Conservation (phyloP, 2,329 filamentous ascomycete genomes). For the Rhinocladiella mackenziei region DNA sequence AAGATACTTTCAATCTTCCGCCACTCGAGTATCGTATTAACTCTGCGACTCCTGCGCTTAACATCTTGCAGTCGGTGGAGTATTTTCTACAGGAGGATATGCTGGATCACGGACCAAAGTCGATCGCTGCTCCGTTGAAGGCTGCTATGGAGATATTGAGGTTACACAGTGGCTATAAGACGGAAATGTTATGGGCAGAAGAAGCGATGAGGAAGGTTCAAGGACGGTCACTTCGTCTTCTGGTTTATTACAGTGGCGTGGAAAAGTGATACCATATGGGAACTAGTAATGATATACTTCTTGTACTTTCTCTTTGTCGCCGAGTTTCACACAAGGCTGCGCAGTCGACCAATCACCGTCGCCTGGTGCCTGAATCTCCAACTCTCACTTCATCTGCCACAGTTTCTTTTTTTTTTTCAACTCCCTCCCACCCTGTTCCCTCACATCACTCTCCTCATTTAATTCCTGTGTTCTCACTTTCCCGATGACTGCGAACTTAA, state of each 20-base stretch:
- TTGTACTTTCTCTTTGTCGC: too few species aligned
- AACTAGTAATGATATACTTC: too few species aligned
- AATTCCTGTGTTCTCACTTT: too few species aligned
- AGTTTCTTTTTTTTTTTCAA: too few species aligned
- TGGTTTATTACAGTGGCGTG: slow-evolving; percentile 9
- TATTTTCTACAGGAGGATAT: slow-evolving; percentile 33
- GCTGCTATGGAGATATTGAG: slow-evolving; percentile 29
- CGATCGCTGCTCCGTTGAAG: slow-evolving; percentile 28
- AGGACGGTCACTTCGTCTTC: slow-evolving; percentile 14
- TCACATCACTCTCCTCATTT: too few species aligned
- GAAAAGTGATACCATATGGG: background rate
- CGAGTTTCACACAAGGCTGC: too few species aligned
- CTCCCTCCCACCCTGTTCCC: too few species aligned
- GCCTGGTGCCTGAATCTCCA: too few species aligned
- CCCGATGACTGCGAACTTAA: too few species aligned
- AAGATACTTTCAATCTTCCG: slow-evolving; percentile 25
- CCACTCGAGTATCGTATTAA: slow-evolving; percentile 31
- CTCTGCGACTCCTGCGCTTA: slow-evolving; percentile 30
- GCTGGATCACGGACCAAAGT: slow-evolving; percentile 19
- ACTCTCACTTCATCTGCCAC: too few species aligned
- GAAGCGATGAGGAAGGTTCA: slow-evolving; percentile 13
- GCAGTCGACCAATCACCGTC: too few species aligned
- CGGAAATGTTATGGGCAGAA: slow-evolving; percentile 19
- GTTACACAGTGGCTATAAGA: slow-evolving; percentile 3
- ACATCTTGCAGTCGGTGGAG: slow-evolving; percentile 38